phyloP scores from a whole-genome alignment of 2,329 filamentous ascomycete species.

The Capronia coronata region DNA sequence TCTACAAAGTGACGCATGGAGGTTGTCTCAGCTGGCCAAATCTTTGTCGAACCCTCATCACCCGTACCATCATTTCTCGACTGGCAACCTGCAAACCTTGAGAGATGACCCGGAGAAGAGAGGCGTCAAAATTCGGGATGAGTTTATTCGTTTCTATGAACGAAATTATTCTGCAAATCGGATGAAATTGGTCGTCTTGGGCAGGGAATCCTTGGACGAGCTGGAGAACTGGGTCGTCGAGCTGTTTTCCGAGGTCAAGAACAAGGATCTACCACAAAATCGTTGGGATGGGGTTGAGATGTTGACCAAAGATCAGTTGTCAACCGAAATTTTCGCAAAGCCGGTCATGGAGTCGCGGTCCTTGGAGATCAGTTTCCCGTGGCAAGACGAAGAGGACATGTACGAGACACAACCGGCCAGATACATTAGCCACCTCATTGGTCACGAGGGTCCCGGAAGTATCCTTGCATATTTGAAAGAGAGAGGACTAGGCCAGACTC shows the following conservation, averaged over 20 bases:
- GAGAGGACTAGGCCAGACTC: constrained; percentile 80
- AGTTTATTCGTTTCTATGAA: constrained; percentile 87
- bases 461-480: constrained; percentile 84
- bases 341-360: constrained; percentile 83
- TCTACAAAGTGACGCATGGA: constrained; percentile 81
- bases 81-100: constrained; percentile 77
- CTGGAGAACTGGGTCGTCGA: constrained; percentile 78
- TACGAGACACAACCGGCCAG: constrained; percentile 75
- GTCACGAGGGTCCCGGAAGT: constrained; percentile 87
- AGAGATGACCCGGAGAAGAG: constrained; percentile 72
- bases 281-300: constrained; percentile 60
- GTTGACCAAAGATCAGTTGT: constrained; percentile 51
- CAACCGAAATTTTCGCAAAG: constrained; percentile 74
- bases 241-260: constrained; percentile 71
- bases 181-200: constrained; percentile 86
- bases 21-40: constrained; percentile 80
- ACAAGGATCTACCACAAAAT: constrained; percentile 68
- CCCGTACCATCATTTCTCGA: constrained; percentile 86
- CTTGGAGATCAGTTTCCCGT: constrained; percentile 74
- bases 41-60: constrained; percentile 80
- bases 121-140: constrained; percentile 77
- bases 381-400: constrained; percentile 72
- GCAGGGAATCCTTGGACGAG: constrained; percentile 72
- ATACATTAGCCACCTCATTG: constrained; percentile 83
- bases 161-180: constrained; percentile 87